Conservation (phyloP, 1,284 basidiomycete genomes). For the Farysia itapuensis region DNA sequence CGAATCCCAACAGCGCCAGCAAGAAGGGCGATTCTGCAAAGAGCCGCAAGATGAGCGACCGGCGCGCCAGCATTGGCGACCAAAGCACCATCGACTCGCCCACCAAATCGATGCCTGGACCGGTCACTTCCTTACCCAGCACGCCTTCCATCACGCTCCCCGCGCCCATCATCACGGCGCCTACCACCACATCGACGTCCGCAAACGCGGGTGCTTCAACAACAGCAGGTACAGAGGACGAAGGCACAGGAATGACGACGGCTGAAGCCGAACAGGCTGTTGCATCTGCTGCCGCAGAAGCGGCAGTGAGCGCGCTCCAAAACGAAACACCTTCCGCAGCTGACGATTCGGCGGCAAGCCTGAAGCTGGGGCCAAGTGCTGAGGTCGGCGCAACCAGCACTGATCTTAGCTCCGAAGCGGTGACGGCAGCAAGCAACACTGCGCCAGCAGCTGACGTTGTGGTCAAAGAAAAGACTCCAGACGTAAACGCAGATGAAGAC, state of each 20-base stretch:
- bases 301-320: conserved; percentile 24
- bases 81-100: conserved; percentile 3
- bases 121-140: conserved; percentile 6
- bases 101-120: conserved; percentile 8
- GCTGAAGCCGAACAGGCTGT: conserved; percentile 29
- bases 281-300: conserved; percentile 25
- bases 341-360: background rate
- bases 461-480: conserved; percentile 16
- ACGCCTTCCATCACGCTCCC: conserved; percentile 18
- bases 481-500: background rate
- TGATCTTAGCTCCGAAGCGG: background rate
- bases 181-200: background rate
- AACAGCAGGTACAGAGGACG: background rate
- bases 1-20: conserved; percentile 12
- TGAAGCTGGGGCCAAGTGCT: conserved; percentile 21
- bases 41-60: conserved; percentile 6
- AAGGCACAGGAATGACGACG: conserved; percentile 10
- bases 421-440: background rate
- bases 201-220: background rate
- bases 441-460: conserved; percentile 27
- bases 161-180: background rate
- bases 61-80: conserved; percentile 5
- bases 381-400: conserved; percentile 6
- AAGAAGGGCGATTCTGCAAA: conserved; percentile 6
- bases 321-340: conserved; percentile 2